Evolutionary conservation across 805 yeast genomes (phyloP).

Genomic region (Clavispora carvajalis): DNA sequence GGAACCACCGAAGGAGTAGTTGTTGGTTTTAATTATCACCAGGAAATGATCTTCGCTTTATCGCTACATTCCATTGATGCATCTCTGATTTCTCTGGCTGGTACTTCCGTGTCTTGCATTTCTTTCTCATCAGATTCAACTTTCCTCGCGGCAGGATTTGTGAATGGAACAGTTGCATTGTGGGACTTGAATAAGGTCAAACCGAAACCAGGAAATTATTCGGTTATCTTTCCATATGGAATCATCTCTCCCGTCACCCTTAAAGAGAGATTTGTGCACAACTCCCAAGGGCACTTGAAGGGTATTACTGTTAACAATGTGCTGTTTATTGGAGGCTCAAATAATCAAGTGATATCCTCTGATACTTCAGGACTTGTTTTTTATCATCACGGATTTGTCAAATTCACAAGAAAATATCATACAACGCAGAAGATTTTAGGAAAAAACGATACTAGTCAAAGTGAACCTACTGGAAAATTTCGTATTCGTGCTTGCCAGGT

Average conservation of each 20-base stretch:
- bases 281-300: constrained; percentile 26
- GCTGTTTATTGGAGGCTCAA: constrained; percentile 24
- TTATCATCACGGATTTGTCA: constrained; percentile 58
- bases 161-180: constrained; percentile 55
- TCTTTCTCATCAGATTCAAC: constrained; percentile 65
- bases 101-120: constrained; percentile 41
- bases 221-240: constrained; percentile 28
- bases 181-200: constrained; percentile 49
- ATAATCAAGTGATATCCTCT: constrained; percentile 24
- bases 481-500: constrained; percentile 32
- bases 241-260: constrained; percentile 9
- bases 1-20: constrained; percentile 71
- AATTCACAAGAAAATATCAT: constrained; percentile 47
- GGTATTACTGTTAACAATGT: constrained; percentile 21
- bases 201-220: neutral
- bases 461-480: constrained; percentile 10
- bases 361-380: constrained; percentile 43
- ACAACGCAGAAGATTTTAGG: constrained; percentile 52
- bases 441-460: constrained; percentile 21
- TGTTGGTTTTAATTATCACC: constrained; percentile 64
- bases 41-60: constrained; percentile 45
- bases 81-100: neutral
- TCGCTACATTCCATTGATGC: neutral
- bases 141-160: constrained; percentile 63
- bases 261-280: constrained; percentile 19